Evolutionary conservation across 768 basidiomycete species (phyloP), one percentile per base, ranked within the genome.

Genomic region (Peribolospora baueri): DNA sequence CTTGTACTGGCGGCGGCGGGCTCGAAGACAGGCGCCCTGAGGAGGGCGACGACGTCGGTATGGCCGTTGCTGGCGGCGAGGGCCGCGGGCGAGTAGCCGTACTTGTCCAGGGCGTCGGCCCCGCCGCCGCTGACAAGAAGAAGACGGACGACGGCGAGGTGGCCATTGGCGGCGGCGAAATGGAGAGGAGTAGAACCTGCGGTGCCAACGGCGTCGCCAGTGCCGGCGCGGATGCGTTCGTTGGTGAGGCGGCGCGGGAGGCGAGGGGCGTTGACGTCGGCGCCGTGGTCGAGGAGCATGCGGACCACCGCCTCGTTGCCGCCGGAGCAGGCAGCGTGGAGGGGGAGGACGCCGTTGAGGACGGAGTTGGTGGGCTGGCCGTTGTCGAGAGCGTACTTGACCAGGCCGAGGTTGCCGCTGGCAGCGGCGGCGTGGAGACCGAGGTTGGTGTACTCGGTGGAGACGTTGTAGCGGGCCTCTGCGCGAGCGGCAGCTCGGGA

Each of bases 281-380:
- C 93, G 25, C 93, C 91, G 56, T 79, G 72, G 58, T 93, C 85
- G 63, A 98, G 82, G 49, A 98, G 71, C 59, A 90, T 73, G 62
- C 78, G 76, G 46, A 97, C 87, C 48, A 95, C 83, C 56, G 79
- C 75, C 55, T 82, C 84, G 64, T 78, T 84, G 2, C 93, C 93
- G 36, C 85, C 85, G 0, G 86, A 82, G 61, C 79, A 84, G 2
- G 91, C 93, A 3, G 87, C 90, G 65, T 98, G 93, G 7, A 98
- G 74, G 3, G 93, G 90, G n/a, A 93, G 78, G 3, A 98, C 83
- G 42, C 93, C 93, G 65, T 91, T 85, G 53, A 95, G 76, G 41
- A 93, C 85, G 4, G 87, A 84, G 68, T 98, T 95, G 68, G 91
- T 79, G 7, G 93, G 91, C 63, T 97, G 93, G 6, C 91, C 91